Percentiles rank a stretch among this genome's conserved stretches.
Evolutionary conservation across 805 yeast species (phyloP).

Genomic region (Candida peoriensis): DNA sequence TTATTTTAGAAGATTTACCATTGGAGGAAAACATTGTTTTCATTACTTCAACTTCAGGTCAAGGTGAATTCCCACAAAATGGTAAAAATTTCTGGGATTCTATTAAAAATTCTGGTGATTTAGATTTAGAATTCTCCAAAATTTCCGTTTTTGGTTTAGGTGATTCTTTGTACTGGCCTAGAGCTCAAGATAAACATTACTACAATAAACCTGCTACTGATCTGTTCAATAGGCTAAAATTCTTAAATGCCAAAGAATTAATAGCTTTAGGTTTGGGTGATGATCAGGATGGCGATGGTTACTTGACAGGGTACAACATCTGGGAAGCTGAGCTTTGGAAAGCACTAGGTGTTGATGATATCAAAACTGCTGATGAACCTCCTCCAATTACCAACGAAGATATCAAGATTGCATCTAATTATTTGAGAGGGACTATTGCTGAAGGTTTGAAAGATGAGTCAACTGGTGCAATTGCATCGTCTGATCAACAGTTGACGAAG

Average conservation of each 20-base stretch:
- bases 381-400: constrained; percentile 94
- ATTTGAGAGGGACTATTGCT: constrained; percentile 86
- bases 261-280: constrained; percentile 86
- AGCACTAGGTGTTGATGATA: constrained; percentile 79
- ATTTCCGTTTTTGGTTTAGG: constrained; percentile 86
- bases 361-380: constrained; percentile 82
- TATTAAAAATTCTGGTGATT: constrained; percentile 54
- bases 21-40: constrained; percentile 47
- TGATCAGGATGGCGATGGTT: constrained; percentile 97
- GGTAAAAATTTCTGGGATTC: constrained; percentile 71
- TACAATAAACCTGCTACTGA: constrained; percentile 89
- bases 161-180: constrained; percentile 95
- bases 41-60: constrained; percentile 88
- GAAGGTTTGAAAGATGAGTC: constrained; percentile 76
- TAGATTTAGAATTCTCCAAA: constrained; percentile 66
- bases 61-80: constrained; percentile 87
- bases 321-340: constrained; percentile 89
- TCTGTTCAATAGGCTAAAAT: constrained; percentile 54
- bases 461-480: constrained; percentile 88
- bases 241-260: constrained; percentile 70
- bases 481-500: constrained; percentile 90
- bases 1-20: constrained; percentile 49
- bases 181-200: constrained; percentile 90
- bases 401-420: constrained; percentile 83
- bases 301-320: constrained; percentile 78